Conservation (phyloP, 306 rosid genomes). For the Prunus padus region DNA sequence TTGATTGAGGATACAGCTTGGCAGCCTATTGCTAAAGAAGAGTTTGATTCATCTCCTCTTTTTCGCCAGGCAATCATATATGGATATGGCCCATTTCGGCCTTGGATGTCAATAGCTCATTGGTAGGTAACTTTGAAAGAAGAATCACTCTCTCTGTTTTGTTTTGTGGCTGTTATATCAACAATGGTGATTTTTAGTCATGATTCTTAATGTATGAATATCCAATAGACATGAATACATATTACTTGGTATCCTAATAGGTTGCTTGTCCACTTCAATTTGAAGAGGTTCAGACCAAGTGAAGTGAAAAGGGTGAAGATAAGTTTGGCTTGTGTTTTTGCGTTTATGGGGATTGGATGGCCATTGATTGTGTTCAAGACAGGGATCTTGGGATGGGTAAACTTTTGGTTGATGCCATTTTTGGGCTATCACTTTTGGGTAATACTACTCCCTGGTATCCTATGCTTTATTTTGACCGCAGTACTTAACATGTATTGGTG, state of each 20-base stretch:
- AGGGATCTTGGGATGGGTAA: constrained; percentile 93
- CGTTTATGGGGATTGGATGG: constrained; percentile 88
- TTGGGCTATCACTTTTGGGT: constrained; percentile 99
- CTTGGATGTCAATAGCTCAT: constrained; percentile 95
- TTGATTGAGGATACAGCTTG: constrained; percentile 90
- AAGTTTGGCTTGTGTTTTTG: constrained; percentile 93
- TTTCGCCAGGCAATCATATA: constrained; percentile 70
- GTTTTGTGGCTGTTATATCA: constrained; percentile 8
- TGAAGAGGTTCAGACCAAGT: constrained; percentile 77
- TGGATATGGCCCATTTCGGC: constrained; percentile 87
- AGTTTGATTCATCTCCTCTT: constrained; percentile 66
- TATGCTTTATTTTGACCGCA: background rate
- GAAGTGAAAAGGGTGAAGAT: constrained; percentile 85
- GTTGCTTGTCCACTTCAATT: constrained; percentile 75
- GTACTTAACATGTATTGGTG: background rate
- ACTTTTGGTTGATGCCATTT: constrained; percentile 99
- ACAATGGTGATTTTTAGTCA: background rate
- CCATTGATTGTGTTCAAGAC: constrained; percentile 84
- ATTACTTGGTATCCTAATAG: constrained; percentile 38
- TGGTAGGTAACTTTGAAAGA: constrained; percentile 43
- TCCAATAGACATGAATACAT: constrained; percentile 15
- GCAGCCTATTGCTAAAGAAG: constrained; percentile 80
- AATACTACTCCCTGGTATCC: constrained; percentile 34
- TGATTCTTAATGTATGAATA: background rate
- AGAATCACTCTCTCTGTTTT: constrained; percentile 5